Base-by-base conservation (phyloP, 2,329 filamentous ascomycete species). In the Cordyceps sp. region DNA sequence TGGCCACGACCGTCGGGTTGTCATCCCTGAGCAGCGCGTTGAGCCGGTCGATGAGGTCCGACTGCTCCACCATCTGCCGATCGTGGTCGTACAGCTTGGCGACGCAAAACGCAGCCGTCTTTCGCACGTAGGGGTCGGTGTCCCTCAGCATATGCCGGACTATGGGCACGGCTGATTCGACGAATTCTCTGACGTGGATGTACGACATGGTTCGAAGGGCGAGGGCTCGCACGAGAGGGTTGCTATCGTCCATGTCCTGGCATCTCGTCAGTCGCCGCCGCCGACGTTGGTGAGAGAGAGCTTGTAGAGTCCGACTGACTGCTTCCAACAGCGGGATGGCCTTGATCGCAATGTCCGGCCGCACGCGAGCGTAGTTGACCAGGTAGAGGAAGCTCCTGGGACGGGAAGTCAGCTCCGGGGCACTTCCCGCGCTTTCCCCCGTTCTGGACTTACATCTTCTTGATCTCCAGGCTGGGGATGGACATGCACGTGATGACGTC, bases 61-160 rank as follows among this genome's bases (percentile, higher is more conserved):
- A 93, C 29, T 63, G 66, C 58, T 98, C 90, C 5, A 98, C 85
- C 58, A 93, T 73, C 44, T 79, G 70, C 51, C 77, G 76, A 56
- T 98, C 88, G 49, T 98, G 90, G 48, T 98, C 90, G 58, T 98
- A 98, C 26, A 98, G 69, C 58, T 98, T 98, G 21, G 90, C 88
- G 27, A 98, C 90, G 46, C 82, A 92, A 53, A 92, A 93, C 3
- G 88, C 86, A 3, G 90, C 88, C 3, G 90, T 96, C 57, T 98
- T 98, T 42, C 90, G 83, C 18, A 98, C 90, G 50, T 98, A 98
- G 3, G 90, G 88, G 50, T 98, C 90, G 27, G 73, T 52, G 49
- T 98, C 90, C 50, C 75, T 74, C 39, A 98, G 71, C 31, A 94
- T 66, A 32, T 71, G 69, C 58, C 88, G 92, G 34, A 93, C 72